These are phyloP conservation scores for Microbotryum lychnidis-dioicae DNA, from an alignment of 1,284 basidiomycete genomes.

Conservation along the genomic window DNA sequence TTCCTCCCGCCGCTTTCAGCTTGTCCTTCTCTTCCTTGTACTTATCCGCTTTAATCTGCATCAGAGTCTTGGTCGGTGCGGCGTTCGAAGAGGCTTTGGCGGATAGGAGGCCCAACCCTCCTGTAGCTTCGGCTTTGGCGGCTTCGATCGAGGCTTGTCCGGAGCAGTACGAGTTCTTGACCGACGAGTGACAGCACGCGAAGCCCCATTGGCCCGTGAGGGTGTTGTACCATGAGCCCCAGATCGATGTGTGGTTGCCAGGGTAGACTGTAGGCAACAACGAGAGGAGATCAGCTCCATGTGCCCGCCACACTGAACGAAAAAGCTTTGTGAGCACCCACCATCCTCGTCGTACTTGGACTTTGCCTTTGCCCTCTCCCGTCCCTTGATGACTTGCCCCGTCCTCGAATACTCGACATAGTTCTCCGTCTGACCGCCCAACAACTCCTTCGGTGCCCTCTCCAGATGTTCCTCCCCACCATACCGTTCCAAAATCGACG, in stretches of 20 bases:
- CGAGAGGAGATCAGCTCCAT: not conserved
- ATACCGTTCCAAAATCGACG: conserved; percentile 78
- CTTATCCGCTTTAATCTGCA: conserved; percentile 55
- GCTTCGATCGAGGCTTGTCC: conserved; percentile 44
- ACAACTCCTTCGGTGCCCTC: conserved; percentile 74
- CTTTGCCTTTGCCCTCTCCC: conserved; percentile 68
- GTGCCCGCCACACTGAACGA: no score
- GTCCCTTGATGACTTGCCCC: conserved; percentile 86
- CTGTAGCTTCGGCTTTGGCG: conserved; percentile 45
- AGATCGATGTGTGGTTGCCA: conserved; percentile 88
- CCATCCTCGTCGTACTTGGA: conserved; percentile 95
- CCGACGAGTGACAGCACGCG: conserved; percentile 80
- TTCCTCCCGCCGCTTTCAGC: conserved; percentile 52
- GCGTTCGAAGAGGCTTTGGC: conserved; percentile 5
- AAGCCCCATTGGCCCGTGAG: conserved; percentile 77
- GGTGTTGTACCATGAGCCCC: conserved; percentile 90
- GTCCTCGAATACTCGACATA: conserved; percentile 95
- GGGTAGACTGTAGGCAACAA: conserved; percentile 54
- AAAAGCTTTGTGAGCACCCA: conserved; percentile 41
- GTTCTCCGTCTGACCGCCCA: conserved; percentile 89
- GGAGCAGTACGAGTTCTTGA: conserved; percentile 79
- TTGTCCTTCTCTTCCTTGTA: conserved; percentile 71
- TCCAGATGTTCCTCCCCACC: conserved; percentile 92
- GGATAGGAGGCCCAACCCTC: conserved; percentile 7
- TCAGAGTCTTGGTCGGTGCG: conserved; percentile 52